Evolutionary conservation across 2,329 filamentous ascomycete genomes (phyloP).

Genomic region (Knufia petricola): DNA sequence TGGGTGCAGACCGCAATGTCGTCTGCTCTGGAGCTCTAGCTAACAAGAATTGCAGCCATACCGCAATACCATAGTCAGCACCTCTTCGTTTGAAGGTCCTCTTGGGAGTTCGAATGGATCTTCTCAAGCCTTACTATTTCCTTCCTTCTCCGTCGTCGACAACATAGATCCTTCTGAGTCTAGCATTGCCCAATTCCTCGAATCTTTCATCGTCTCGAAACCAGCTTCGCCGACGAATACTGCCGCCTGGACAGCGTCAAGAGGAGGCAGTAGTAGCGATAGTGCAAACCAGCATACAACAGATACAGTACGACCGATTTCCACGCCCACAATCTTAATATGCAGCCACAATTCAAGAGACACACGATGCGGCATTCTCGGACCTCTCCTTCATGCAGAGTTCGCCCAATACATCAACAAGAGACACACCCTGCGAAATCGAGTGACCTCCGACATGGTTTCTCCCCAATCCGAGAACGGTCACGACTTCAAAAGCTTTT

Average conservation of each 20-base stretch:
- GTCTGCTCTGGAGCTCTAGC: not conserved
- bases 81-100: constrained; percentile 53
- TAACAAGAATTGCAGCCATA: constrained; percentile 52
- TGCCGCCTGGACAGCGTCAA: constrained; percentile 42
- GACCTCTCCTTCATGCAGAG: constrained; percentile 59
- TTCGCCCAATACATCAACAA: constrained; percentile 44
- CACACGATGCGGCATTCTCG: constrained; percentile 68
- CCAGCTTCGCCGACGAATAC: constrained; percentile 54
- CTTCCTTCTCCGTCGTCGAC: constrained; percentile 71
- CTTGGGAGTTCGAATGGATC: constrained; percentile 9
- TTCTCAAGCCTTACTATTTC: constrained; percentile 62
- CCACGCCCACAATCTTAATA: constrained; percentile 54
- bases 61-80: constrained; percentile 68
- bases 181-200: constrained; percentile 36
- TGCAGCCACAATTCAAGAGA: constrained; percentile 83
- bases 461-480: not conserved
- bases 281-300: constrained; percentile 43
- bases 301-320: constrained; percentile 8
- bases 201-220: constrained; percentile 41
- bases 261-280: constrained; percentile 43
- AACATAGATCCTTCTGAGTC: constrained; percentile 38
- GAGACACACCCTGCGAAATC: not conserved
- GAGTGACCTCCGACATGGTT: not conserved
- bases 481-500: constrained; percentile 11
- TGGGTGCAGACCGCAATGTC: constrained; percentile 30